Conservation (phyloP, 345 rosid species). For the Microthlaspi erraticum region DNA sequence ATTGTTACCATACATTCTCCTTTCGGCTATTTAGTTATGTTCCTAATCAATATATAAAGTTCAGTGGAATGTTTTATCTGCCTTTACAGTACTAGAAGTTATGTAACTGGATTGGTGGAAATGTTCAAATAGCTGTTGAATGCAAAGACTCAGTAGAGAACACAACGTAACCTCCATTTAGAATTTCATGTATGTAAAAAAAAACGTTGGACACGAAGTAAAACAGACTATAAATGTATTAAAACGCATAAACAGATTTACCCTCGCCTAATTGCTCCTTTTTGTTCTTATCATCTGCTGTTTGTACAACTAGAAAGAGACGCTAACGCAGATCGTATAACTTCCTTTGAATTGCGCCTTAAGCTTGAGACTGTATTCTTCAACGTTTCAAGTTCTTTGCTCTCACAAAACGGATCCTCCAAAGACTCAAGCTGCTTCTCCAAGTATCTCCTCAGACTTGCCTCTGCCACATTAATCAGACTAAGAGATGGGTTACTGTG, state of each 20-base stretch:
- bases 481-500: constrained; percentile 73
- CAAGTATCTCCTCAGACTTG: constrained; percentile 66
- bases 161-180: background rate
- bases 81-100: background rate
- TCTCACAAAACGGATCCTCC: constrained; percentile 43
- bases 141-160: background rate
- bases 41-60: background rate
- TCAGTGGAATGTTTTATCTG: background rate
- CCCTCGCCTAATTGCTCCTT: constrained; percentile 4
- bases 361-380: constrained; percentile 56
- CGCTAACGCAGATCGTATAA: constrained; percentile 59
- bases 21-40: background rate
- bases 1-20: background rate
- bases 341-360: constrained; percentile 51
- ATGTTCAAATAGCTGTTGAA: no score
- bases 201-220: background rate
- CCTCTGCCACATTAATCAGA: constrained; percentile 68
- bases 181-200: background rate
- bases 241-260: constrained; percentile 21
- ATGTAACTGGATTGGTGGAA: no score
- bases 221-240: background rate
- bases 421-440: constrained; percentile 58
- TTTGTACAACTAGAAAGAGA: constrained; percentile 48
- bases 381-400: constrained; percentile 41
- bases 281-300: constrained; percentile 28